A percentile compares a stretch with the other conserved stretches of the same genome.
phyloP scores from a whole-genome alignment of 768 basidiomycete species.

The Chalciporus sphaerocephalus region DNA sequence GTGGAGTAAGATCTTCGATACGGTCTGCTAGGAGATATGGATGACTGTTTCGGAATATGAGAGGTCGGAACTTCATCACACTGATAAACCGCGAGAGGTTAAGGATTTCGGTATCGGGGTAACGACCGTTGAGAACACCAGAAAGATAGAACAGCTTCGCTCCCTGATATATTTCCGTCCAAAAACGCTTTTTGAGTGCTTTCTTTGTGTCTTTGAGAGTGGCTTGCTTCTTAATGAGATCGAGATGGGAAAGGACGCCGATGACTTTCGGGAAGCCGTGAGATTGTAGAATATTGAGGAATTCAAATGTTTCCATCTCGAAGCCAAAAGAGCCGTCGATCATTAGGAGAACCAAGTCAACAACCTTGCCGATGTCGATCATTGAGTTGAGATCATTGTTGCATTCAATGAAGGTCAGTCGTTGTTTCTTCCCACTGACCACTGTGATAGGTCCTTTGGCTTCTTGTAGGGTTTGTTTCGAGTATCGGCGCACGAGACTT shows the following conservation, averaged over 20 bases:
- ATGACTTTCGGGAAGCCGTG: conserved; percentile 99
- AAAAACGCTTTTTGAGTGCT: conserved; percentile 93
- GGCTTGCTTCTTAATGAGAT: conserved; percentile 89
- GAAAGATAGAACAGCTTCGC: conserved; percentile 98
- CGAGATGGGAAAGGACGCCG: conserved; percentile 91
- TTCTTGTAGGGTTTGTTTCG: conserved; percentile 89
- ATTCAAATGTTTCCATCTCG: conserved; percentile 99
- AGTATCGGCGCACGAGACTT: conserved; percentile 84
- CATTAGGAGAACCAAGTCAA: conserved; percentile 94
- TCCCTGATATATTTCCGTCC: conserved; percentile 99
- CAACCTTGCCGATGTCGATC: conserved; percentile 97
- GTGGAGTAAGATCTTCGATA: conserved; percentile 88
- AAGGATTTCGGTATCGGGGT: conserved; percentile 94
- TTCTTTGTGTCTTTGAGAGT: conserved; percentile 90
- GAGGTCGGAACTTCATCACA: conserved; percentile 98
- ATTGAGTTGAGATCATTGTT: conserved; percentile 97
- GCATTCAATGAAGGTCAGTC: conserved; percentile 96
- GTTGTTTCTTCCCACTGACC: conserved; percentile 85
- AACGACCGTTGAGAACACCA: conserved; percentile 94
- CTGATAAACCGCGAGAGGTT: conserved; percentile 95
- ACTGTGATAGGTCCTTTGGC: conserved; percentile 93
- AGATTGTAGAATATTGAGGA: conserved; percentile 92
- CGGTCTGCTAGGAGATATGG: conserved; percentile 94
- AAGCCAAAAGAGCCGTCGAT: conserved; percentile 97
- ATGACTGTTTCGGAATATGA: conserved; percentile 92